Base-by-base conservation (phyloP, 2,329 filamentous ascomycete species). In the Alternaria longipes region DNA sequence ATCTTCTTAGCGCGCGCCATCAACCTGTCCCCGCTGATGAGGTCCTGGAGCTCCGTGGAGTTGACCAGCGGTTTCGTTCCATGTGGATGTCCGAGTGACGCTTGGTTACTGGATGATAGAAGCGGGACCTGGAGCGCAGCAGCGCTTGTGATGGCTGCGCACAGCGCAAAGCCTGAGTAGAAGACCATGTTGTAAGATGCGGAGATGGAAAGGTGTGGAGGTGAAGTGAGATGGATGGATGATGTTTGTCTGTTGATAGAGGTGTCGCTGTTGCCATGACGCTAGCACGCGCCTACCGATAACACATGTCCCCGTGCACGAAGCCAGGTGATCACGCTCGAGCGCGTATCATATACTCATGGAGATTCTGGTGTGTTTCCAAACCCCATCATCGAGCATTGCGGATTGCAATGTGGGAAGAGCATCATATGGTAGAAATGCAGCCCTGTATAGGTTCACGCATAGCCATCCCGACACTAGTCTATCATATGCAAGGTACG, bases 1-100 rank as follows among this genome's bases (percentile, higher is more conserved):
- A 82, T 60, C 63, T 77, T 74, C 65, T 78, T 74, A 8, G 77
- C 72, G 30, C 75, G 70, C 12, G 57, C 57, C 56, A 77, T 66
- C 30, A 80, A 60, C 22, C 72, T 67, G 14, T 79, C 72, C 16
- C 70, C 70, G 16, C 74, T 78, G 64, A 80, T 76, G 50, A 76
- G 67, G 47, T 74, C 70, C 44, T 79, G 76, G 24, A 80, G 69
- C 47, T 71, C 75, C 11, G 74, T 69, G 4, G 75, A 76, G 56
- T 77, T 72, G 66, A 78, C 70, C 26, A 76, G 55, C 32, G 74
- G 74, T 53, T 76, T 76, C 28, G 66, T 65, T 8, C 70, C 73
- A 40, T 66, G 56, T 16, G 62, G 55, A 54, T 68, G 60, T 8
- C 69, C 67, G 24, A 76, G 61, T 14, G 68, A 62, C 32, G 67